phyloP scores from a whole-genome alignment of 495 filamentous ascomycete genomes.

The Neurospora intermedia region DNA sequence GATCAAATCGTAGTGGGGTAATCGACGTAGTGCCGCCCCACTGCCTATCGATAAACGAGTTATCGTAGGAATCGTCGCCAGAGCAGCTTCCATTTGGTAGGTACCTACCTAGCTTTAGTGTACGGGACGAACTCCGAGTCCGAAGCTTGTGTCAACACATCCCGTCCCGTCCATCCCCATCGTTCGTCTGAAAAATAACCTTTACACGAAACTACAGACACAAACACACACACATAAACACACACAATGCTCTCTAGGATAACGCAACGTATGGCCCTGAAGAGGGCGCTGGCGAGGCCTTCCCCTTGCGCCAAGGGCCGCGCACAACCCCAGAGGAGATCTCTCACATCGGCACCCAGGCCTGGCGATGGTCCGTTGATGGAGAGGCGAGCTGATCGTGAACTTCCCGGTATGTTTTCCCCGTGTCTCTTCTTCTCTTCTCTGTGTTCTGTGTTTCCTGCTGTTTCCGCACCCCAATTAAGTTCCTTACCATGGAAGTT shows the following conservation, averaged over 20 bases:
- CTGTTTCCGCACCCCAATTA: background rate
- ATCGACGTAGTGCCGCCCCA: background rate
- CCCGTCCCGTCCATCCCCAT: background rate
- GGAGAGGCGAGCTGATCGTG: conserved; percentile 70
- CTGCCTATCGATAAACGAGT: background rate
- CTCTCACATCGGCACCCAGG: conserved; percentile 35
- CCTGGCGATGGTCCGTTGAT: conserved; percentile 59
- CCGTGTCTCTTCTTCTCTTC: background rate
- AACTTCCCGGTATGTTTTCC: conserved; percentile 49
- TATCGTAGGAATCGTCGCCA: background rate
- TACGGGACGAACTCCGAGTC: background rate
- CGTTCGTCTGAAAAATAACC: background rate
- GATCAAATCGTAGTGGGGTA: background rate
- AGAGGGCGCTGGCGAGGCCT: conserved; percentile 6
- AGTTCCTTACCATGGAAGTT: background rate
- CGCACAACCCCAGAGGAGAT: conserved; percentile 16
- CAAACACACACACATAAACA: no score
- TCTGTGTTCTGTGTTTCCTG: background rate
- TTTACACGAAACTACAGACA: background rate
- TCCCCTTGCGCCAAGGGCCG: background rate
- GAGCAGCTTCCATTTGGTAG: background rate
- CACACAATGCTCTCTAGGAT: conserved; percentile 28
- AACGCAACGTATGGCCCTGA: conserved; percentile 22
- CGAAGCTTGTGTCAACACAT: background rate
- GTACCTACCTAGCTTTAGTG: background rate